Base-by-base conservation (phyloP, 495 filamentous ascomycete species). In the Tuber aestivum region DNA sequence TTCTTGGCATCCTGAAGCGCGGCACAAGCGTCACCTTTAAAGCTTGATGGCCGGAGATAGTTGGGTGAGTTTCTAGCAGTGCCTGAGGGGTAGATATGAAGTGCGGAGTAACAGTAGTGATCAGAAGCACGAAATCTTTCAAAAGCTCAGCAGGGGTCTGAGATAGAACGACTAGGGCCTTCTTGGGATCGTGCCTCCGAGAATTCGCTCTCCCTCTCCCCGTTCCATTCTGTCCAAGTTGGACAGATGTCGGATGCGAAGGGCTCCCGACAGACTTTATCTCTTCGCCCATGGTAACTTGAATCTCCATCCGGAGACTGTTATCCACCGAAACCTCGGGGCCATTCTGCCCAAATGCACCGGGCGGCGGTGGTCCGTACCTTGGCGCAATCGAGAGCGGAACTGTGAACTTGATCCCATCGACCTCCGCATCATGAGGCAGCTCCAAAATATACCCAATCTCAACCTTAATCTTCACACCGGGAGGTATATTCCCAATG, bases 21-120 rank as follows among this genome's bases (percentile, higher is more conserved):
- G 91, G 90, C 0, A 92, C 90, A 1, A 93, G 83, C 0, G 89
- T 91, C 8, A 86, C 85, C 89, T 92, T 91, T 72, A 93, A 74
- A 0, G 91, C 91, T 10, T 86, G 86, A 56, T 93, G 91, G 50
- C 87, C 83, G 0, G 87, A 85, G 40, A 92, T 85, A 0, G 84
- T 87, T 1, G 89, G 86, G 77, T 93, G 90, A 0, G 84, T 86
- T 80, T 93, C 91, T 0, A 93, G 84, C 0, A 93, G 76, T 0
- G 91, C 91, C 72, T 86, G 84, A 0, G 91, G 90, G 2, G 83
- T 84, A n/a, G 85, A 86, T 14, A 85, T 84, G 74, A 89, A 86
- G 78, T 89, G 40, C 7, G 70, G 70, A 6, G 76, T 75, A 27
- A 44, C 87, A 37, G 87, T 85, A 35, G 88, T 84, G 14, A 91